Conservation (phyloP, 768 basidiomycete species). For the Gautieria morchelliformis region DNA sequence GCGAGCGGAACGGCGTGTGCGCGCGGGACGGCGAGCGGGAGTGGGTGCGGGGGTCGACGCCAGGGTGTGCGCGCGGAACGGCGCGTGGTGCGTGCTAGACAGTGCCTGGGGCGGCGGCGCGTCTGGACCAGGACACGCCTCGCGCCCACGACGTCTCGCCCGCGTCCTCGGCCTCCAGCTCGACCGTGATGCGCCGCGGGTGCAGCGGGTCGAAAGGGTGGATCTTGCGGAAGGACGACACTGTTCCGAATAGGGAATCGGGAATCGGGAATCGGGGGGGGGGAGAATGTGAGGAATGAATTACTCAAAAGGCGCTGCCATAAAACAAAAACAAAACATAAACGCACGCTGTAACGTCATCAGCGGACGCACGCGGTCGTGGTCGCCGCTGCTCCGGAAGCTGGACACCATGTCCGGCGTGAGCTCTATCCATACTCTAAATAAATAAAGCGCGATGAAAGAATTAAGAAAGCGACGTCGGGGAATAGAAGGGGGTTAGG, state of each 20-base stretch:
- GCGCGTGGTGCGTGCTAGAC: background rate
- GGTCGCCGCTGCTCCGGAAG: conserved; percentile 45
- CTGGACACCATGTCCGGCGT: conserved; percentile 50
- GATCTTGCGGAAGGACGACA: conserved; percentile 38
- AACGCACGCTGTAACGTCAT: conserved; percentile 41
- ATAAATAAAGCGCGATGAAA: conserved; percentile 1
- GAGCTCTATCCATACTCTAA: conserved; percentile 53
- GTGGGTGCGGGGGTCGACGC: too few relatives aligned
- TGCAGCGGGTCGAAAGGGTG: conserved; percentile 34
- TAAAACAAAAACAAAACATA: too few relatives aligned
- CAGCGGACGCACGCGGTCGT: conserved; percentile 45
- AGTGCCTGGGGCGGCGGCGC: background rate
- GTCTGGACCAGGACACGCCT: too few relatives aligned
- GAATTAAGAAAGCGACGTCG: background rate
- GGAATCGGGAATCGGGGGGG: background rate
- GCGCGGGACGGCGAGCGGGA: too few relatives aligned
- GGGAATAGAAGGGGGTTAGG: too few relatives aligned
- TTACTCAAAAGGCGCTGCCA: too few relatives aligned
- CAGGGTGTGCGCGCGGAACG: too few relatives aligned
- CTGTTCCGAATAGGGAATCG: too few relatives aligned
- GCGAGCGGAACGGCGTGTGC: too few relatives aligned
- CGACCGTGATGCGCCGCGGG: conserved; percentile 21
- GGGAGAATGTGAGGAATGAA: too few relatives aligned
- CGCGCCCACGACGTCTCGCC: too few relatives aligned
- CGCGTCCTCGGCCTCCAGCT: background rate